Evolutionary conservation across 2,329 filamentous ascomycete genomes (phyloP).

Genomic region (Trematosphaeria pertusa): DNA sequence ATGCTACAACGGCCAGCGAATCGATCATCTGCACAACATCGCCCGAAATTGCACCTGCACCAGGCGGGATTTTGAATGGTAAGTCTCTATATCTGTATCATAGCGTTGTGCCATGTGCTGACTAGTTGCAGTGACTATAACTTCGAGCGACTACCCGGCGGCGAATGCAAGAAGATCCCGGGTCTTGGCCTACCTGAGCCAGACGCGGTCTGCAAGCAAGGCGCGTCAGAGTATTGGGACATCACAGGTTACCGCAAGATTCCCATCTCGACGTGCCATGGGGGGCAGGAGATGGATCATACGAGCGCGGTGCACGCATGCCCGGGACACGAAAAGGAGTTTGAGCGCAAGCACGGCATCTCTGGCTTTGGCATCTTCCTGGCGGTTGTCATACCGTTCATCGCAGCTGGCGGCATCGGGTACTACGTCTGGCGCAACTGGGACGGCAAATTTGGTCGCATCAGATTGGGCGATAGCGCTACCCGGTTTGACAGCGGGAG

Average conservation of each 20-base stretch:
- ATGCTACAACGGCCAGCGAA: constrained; percentile 81
- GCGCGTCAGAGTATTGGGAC: constrained; percentile 80
- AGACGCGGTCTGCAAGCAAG: constrained; percentile 66
- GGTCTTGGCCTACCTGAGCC: constrained; percentile 73
- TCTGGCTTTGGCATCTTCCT: constrained; percentile 83
- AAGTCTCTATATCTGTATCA: constrained; percentile 43
- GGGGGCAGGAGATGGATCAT: constrained; percentile 77
- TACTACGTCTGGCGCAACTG: constrained; percentile 88
- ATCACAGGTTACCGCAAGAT: constrained; percentile 89
- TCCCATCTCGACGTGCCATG: constrained; percentile 84
- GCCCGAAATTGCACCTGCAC: constrained; percentile 81
- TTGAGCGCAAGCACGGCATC: constrained; percentile 72
- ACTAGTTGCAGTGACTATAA: constrained; percentile 78
- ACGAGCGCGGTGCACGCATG: constrained; percentile 69
- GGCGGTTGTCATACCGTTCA: constrained; percentile 78
- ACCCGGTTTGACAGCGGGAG: constrained; percentile 67
- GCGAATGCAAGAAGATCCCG: constrained; percentile 76
- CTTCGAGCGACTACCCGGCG: constrained; percentile 79
- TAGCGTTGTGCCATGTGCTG: constrained; percentile 10
- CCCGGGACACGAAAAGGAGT: constrained; percentile 82
- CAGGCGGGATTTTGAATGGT: constrained; percentile 92
- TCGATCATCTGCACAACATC: constrained; percentile 70
- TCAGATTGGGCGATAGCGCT: constrained; percentile 77
- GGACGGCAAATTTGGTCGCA: constrained; percentile 87
- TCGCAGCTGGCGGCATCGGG: constrained; percentile 72